Base-by-base conservation (phyloP, 768 basidiomycete species). In the Strobilomyces dryophilus region DNA sequence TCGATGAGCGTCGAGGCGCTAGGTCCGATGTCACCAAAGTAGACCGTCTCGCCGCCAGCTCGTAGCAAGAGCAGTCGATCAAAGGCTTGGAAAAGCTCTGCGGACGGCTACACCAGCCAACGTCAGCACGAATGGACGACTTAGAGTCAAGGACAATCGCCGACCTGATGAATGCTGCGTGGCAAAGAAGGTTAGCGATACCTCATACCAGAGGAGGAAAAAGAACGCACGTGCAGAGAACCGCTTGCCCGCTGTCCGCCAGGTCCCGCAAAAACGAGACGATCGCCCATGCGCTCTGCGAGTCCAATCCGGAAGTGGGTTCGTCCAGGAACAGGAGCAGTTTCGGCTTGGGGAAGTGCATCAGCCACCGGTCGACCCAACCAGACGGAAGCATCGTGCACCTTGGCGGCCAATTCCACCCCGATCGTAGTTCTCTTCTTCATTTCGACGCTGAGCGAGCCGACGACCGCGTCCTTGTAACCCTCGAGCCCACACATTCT, bases 241-340 rank as follows among this genome's bases (percentile, higher is more conserved):
- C 92, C 31, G 90, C 87, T 64, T 92, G 92, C 1, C 92, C 92
- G 55, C 79, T 81, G 53, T 87, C 79, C 8, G 91, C 89, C 29
- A 94, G 80, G 43, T 83, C 78, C 10, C 85, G 76, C 41, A 94
- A 73, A 73, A 94, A 90, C 2, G 76, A 71, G 49, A 91, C 73
- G 56, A 92, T 90, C 5, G 84, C 84, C 89, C 89, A 90, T 3
- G 91, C 90, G 49, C 84, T 87, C 67, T 92, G 89, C 3, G 89
- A 91, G 66, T 92, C 90, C 15, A 94, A 75, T 32, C 92, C 91
- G 24, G 89, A 85, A 0, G 92, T 95, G 0, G 93, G 93, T 66
- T 95, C 92, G 63, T 94, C 92, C 34, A 92, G 71, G 75, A 95
- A 94, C 17, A 95, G 76, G 0, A 95, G 74, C 0, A 93, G 73